Percentiles rank a stretch among this genome's conserved stretches.
Conservation (phyloP, 345 rosid genomes). For the Moricandia arvensis region DNA sequence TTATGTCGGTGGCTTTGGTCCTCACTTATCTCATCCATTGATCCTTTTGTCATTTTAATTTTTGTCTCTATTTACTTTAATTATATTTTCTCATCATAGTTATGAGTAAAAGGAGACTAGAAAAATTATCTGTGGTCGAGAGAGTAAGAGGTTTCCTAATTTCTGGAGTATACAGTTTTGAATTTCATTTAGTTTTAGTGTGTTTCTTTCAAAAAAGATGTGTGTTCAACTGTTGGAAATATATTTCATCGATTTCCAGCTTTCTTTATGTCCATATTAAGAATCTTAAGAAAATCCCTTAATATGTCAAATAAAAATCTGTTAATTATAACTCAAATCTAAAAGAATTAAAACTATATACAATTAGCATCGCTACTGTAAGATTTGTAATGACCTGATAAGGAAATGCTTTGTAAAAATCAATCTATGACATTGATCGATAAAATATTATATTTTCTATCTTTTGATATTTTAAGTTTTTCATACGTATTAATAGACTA, state of each 20-base stretch:
- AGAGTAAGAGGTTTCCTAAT: conserved; percentile 18
- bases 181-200: too few relatives aligned
- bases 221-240: conserved; percentile 12
- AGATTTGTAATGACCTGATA: too few relatives aligned
- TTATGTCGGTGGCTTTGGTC: conserved; percentile 85
- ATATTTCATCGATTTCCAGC: conserved; percentile 18
- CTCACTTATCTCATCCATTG: conserved; percentile 82
- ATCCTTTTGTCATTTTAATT: conserved; percentile 1
- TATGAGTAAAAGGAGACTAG: conserved; percentile 23
- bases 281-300: not conserved
- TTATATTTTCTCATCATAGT: conserved; percentile 9
- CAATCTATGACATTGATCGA: too few relatives aligned
- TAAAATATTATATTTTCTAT: too few relatives aligned
- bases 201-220: too few relatives aligned
- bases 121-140: conserved; percentile 5
- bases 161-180: conserved; percentile 18
- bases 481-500: too few relatives aligned
- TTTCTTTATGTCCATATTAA: not conserved
- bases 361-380: too few relatives aligned
- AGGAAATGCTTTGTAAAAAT: too few relatives aligned
- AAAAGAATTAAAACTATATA: too few relatives aligned
- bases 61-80: conserved; percentile 32
- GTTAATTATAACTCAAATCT: too few relatives aligned
- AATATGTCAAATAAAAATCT: too few relatives aligned
- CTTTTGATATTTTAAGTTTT: too few relatives aligned